These are phyloP conservation scores for Ammopiptanthus mongolicus DNA, from an alignment of 306 rosid genomes.

Conservation along the genomic window DNA sequence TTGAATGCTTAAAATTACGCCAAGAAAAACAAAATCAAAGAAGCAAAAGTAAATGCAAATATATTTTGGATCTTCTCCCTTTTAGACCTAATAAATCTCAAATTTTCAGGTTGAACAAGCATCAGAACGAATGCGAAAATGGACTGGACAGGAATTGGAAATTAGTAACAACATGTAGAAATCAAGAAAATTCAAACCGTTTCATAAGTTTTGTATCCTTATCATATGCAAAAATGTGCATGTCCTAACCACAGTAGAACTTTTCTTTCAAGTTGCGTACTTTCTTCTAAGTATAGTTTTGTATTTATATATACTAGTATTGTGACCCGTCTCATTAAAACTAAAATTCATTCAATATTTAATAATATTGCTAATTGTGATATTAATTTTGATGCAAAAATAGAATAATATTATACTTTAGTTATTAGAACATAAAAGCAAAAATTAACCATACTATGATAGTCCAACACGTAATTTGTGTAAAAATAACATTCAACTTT, in stretches of 20 bases:
- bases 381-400: too few relatives aligned
- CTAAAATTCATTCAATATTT: too few relatives aligned
- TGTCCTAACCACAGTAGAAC: neutral
- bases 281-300: neutral
- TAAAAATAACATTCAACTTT: too few relatives aligned
- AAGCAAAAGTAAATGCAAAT: neutral
- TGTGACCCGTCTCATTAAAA: too few relatives aligned
- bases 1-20: neutral
- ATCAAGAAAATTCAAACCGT: neutral
- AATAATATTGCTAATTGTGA: too few relatives aligned
- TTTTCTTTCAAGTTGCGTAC: neutral
- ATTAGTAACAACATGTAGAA: neutral
- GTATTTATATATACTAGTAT: neutral
- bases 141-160: conserved; percentile 58
- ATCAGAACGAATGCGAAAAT: conserved; percentile 61
- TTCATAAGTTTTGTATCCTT: neutral
- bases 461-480: too few relatives aligned
- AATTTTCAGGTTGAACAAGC: conserved; percentile 78
- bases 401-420: too few relatives aligned
- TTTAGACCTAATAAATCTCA: neutral
- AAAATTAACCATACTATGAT: too few relatives aligned
- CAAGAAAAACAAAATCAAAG: neutral
- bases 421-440: too few relatives aligned
- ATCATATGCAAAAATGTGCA: neutral
- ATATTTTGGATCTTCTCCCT: neutral